Conservation (phyloP, 352 stramenopile genomes). For the Globisporangium lucens region DNA sequence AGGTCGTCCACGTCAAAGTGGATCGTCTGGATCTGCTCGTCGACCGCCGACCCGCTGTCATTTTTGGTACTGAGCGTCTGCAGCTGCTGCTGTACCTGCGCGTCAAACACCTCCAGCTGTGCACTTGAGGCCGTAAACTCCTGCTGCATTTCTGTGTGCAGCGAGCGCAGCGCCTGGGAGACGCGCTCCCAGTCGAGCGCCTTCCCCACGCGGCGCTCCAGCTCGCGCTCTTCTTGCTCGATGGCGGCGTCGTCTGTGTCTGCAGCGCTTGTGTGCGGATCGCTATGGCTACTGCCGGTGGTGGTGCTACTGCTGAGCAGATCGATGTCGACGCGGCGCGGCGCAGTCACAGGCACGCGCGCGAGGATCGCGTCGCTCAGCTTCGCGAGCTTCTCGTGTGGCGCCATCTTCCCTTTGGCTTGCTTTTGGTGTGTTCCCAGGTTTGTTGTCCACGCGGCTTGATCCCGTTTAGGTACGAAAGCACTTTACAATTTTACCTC, state of each 20-base stretch:
- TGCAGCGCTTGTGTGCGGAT: background rate
- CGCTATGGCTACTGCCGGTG: background rate
- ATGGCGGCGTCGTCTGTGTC: background rate
- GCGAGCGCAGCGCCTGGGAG: slow-evolving; percentile 16
- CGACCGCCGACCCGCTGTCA: background rate
- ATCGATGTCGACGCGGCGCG: background rate
- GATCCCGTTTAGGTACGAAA: no score
- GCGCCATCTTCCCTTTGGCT: background rate
- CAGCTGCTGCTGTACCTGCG: slow-evolving; percentile 5
- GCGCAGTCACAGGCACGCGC: background rate
- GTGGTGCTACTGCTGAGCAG: background rate
- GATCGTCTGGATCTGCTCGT: slow-evolving; percentile 2
- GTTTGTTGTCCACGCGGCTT: slow-evolving; percentile 1
- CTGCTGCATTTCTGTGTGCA: slow-evolving; percentile 13
- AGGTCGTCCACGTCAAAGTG: slow-evolving; percentile 12
- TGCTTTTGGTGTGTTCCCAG: background rate
- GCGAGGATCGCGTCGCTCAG: slow-evolving; percentile 11
- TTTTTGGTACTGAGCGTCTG: background rate
- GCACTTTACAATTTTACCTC: no score
- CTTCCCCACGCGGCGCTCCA: background rate
- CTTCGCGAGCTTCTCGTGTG: background rate
- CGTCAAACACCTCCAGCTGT: slow-evolving; percentile 10
- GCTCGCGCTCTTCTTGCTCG: background rate
- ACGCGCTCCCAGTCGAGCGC: slow-evolving; percentile 17
- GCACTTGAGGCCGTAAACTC: slow-evolving; percentile 17